Percentiles rank a stretch among this genome's conserved stretches.
These are phyloP conservation scores for Ophidiomyces ophidiicola DNA, from an alignment of 2,329 filamentous ascomycete genomes.

Conservation along the genomic window DNA sequence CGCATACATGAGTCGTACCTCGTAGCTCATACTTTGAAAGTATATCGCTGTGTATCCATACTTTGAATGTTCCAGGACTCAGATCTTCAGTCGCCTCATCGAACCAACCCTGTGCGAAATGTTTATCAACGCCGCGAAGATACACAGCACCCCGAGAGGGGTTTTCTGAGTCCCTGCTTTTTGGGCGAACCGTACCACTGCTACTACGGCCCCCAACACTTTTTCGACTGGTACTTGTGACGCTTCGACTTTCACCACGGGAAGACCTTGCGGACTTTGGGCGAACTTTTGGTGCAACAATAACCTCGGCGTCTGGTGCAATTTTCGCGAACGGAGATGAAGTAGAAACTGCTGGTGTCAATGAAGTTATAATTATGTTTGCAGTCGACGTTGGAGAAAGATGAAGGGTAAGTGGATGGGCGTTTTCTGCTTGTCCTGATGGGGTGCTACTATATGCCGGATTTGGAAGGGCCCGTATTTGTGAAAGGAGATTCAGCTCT, in stretches of 20 bases:
- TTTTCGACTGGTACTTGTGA: slow-evolving; percentile 64
- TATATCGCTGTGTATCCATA: slow-evolving; percentile 78
- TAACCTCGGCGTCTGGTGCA: slow-evolving; percentile 85
- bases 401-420: slow-evolving; percentile 80
- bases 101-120: slow-evolving; percentile 62
- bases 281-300: slow-evolving; percentile 86
- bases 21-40: slow-evolving; percentile 59
- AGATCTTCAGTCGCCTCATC: slow-evolving; percentile 50
- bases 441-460: slow-evolving; percentile 50
- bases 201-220: slow-evolving; percentile 58
- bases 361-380: slow-evolving; percentile 71
- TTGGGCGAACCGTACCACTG: slow-evolving; percentile 55
- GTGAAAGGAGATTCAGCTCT: slow-evolving; percentile 81
- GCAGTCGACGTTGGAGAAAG: slow-evolving; percentile 91
- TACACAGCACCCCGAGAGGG: slow-evolving; percentile 48
- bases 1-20: slow-evolving; percentile 62
- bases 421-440: slow-evolving; percentile 37
- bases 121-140: slow-evolving; percentile 64
- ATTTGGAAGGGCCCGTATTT: slow-evolving; percentile 88
- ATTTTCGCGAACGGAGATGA: slow-evolving; percentile 79
- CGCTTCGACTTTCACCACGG: slow-evolving; percentile 65
- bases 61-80: slow-evolving; percentile 49
- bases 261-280: slow-evolving; percentile 52
- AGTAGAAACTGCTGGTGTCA: slow-evolving; percentile 60
- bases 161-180: slow-evolving; percentile 51